These are phyloP conservation scores for Colletotrichum simmondsii DNA, from an alignment of 2,329 filamentous ascomycete species.

Conservation along the genomic window DNA sequence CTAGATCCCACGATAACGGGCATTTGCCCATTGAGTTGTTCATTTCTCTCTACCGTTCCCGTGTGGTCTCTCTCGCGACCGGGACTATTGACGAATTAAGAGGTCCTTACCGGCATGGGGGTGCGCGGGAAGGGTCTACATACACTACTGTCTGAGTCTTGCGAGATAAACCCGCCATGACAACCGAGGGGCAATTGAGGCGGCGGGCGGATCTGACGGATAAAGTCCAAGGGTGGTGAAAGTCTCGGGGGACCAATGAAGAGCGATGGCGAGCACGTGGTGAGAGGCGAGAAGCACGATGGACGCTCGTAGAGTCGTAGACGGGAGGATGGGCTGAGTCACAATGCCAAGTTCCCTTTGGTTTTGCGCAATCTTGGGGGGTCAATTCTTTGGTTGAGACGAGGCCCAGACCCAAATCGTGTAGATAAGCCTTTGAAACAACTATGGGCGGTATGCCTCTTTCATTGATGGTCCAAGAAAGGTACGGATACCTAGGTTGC, in stretches of 20 bases:
- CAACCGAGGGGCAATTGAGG: background rate
- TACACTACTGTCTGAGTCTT: background rate
- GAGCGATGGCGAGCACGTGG: slow-evolving; percentile 19
- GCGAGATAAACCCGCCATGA: background rate
- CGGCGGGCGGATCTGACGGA: slow-evolving; percentile 1
- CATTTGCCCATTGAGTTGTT: background rate
- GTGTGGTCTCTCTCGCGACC: too few relatives aligned
- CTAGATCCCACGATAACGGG: background rate
- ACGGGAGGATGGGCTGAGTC: slow-evolving; percentile 5
- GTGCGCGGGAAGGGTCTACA: background rate
- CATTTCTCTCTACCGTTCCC: too few relatives aligned
- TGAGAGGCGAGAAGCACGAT: slow-evolving; percentile 10
- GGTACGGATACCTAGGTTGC: background rate
- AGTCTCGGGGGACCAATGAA: background rate
- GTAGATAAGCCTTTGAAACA: background rate
- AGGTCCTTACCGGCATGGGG: background rate
- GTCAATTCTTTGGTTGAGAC: background rate
- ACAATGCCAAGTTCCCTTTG: background rate
- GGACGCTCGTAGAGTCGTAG: background rate
- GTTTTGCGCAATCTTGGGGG: background rate
- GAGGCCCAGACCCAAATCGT: background rate
- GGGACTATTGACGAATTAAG: background rate
- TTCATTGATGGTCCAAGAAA: too few relatives aligned
- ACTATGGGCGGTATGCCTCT: background rate
- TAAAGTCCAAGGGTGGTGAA: background rate